Base-by-base conservation (phyloP, 2,329 filamentous ascomycete species). In the Aspergillus terreus region DNA sequence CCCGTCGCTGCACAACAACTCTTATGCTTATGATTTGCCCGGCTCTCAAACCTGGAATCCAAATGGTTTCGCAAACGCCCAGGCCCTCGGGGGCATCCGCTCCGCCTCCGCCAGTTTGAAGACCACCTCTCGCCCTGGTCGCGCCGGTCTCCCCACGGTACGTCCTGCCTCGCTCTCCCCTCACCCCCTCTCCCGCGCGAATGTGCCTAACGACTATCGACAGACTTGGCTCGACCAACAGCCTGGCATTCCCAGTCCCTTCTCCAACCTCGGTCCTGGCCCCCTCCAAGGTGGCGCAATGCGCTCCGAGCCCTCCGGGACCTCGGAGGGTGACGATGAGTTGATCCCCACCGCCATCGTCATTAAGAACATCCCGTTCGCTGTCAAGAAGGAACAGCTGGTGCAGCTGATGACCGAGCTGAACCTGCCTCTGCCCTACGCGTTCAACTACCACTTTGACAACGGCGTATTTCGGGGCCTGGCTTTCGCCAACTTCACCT, bases 371-470 rank as follows among this genome's bases (percentile, higher is more conserved):
- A 99, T 99, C 35, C 94, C 95, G 0, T 99, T 99, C 70, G 94
- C 95, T 25, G 91, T 97, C 51, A 92, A 96, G 72, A 97, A 97
- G 75, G 94, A 99, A 73, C 90, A 92, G 64, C 80, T 99, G 36
- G 90, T 95, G 32, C 84, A 86, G 56, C 81, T 96, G 61, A 99
- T 99, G 94, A 89, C 92, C 7, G 90, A 96, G 17, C 83, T 97
- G 81, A 88, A 90, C 60, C 82, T 99, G 36, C 94, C 94, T 1
- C 83, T 97, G 60, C 94, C 94, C 0, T 99, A 99, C 67, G 94
- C 94, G 11, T 99, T 99, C 80, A 99, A 99, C 78, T 97, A 99
- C 67, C 94, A 99, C 72, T 99, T 99, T 67, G 94, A 99, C 69
- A 95, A 95, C 64, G 94, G 94, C 25, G 92, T 99, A 25, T 99